Conservation (phyloP, 441 rosid genomes). For the Pelargonium fulgidum region DNA sequence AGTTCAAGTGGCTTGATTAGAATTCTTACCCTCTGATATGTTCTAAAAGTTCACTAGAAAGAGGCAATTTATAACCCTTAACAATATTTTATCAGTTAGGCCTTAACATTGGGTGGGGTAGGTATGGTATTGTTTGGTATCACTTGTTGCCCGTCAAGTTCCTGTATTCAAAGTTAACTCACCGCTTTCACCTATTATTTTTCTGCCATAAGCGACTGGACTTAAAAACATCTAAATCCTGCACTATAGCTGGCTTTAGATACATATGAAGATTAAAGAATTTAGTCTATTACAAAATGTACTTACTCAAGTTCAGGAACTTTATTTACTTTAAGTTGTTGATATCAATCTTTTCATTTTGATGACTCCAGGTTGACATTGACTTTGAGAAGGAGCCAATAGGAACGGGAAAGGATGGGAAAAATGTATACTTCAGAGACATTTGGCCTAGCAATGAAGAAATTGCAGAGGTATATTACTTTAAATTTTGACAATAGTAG, state of each 20-base stretch:
- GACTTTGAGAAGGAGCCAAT: constrained; percentile 57
- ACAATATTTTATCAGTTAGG: background rate
- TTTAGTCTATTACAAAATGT: background rate
- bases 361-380: constrained; percentile 42
- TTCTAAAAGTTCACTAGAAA: no score
- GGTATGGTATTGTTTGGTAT: background rate
- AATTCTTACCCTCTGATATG: no score
- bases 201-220: no score
- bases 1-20: no score
- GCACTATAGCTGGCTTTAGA: no score
- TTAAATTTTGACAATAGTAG: background rate
- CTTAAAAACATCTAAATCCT: no score
- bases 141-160: background rate
- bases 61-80: no score
- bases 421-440: constrained; percentile 41
- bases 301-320: background rate
- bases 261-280: background rate
- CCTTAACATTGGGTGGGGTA: background rate
- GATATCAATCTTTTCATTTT: background rate
- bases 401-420: constrained; percentile 47
- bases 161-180: background rate
- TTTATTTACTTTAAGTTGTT: background rate
- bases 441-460: constrained; percentile 59
- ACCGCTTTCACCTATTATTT: no score
- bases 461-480: constrained; percentile 39